Conservation (phyloP, 2,329 filamentous ascomycete genomes). For the Metarhizium album region DNA sequence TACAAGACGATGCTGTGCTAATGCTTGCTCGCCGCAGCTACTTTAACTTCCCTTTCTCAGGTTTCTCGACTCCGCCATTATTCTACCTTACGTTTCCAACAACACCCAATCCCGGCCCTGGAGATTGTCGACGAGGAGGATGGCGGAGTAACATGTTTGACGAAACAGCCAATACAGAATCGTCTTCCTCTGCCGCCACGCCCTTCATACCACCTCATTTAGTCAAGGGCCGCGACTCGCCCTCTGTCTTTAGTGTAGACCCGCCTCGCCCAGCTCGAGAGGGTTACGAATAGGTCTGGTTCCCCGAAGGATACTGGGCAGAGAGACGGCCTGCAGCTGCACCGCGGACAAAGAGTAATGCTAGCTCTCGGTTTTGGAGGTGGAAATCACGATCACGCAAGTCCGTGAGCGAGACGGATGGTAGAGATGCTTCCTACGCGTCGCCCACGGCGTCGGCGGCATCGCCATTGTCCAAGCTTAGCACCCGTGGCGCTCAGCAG, state of each 20-base stretch:
- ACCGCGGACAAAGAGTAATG: constrained; percentile 21
- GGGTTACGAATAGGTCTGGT: constrained; percentile 53
- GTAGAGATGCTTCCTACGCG: constrained; percentile 10
- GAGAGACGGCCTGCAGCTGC: constrained; percentile 31
- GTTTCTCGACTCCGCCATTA: constrained; percentile 9
- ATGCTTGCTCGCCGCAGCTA: constrained; percentile 16
- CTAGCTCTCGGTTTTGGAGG: constrained; percentile 26
- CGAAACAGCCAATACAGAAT: neutral
- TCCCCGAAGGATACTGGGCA: constrained; percentile 52
- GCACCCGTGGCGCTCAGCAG: constrained; percentile 8
- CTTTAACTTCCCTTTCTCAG: constrained; percentile 18
- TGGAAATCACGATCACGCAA: constrained; percentile 29
- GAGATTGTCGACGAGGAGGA: neutral
- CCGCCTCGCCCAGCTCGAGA: constrained; percentile 44
- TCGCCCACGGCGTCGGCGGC: constrained; percentile 16
- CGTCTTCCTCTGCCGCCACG: neutral
- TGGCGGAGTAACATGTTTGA: constrained; percentile 6
- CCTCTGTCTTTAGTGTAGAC: constrained; percentile 27
- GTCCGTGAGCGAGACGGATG: constrained; percentile 23
- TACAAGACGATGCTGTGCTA: constrained; percentile 4
- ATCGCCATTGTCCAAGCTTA: constrained; percentile 5
- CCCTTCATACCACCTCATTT: neutral
- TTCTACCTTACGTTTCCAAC: constrained; percentile 10
- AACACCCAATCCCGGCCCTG: constrained; percentile 1
- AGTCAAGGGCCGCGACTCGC: neutral